phyloP scores from a whole-genome alignment of 345 rosid species.

The Cardiospermum halicacabum region DNA sequence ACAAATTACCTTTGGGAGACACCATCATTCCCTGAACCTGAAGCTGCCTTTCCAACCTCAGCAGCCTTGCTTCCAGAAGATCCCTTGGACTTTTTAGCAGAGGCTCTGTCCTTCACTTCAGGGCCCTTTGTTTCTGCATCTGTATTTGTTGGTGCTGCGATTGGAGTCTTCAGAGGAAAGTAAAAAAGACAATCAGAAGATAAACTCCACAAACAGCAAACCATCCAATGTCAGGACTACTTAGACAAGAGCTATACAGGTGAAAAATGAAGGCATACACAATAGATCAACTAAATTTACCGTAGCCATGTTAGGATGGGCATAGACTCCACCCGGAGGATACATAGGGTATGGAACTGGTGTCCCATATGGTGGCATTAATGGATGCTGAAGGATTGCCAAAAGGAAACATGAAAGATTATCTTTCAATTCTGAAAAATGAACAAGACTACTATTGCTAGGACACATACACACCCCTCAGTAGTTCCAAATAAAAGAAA shows the following conservation, averaged over 20 bases:
- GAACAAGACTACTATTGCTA: not conserved
- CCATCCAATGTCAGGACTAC: not conserved
- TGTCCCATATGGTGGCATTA: slow-evolving; percentile 87
- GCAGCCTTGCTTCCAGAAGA: slow-evolving; percentile 50
- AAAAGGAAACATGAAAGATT: slow-evolving; percentile 13
- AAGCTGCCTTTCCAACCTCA: slow-evolving; percentile 57
- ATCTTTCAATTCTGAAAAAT: not conserved
- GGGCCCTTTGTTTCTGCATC: slow-evolving; percentile 48
- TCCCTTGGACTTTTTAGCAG: slow-evolving; percentile 66
- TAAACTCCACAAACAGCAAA: not conserved
- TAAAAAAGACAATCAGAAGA: not conserved
- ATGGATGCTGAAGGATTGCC: slow-evolving; percentile 59
- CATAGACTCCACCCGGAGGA: slow-evolving; percentile 88
- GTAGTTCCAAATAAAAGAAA: not conserved
- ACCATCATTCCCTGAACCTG: slow-evolving; percentile 90
- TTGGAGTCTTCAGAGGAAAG: slow-evolving; percentile 45
- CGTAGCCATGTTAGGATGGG: slow-evolving; percentile 76
- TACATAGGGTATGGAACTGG: slow-evolving; percentile 92
- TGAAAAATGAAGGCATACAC: not conserved
- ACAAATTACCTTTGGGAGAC: slow-evolving; percentile 65
- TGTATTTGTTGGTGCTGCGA: slow-evolving; percentile 33
- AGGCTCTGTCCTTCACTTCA: slow-evolving; percentile 50
- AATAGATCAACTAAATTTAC: slow-evolving; percentile 30
- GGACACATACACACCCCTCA: not conserved
- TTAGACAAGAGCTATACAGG: not conserved